These are phyloP conservation scores for Cicer cuneatum DNA, from an alignment of 306 rosid genomes.

Conservation along the genomic window DNA sequence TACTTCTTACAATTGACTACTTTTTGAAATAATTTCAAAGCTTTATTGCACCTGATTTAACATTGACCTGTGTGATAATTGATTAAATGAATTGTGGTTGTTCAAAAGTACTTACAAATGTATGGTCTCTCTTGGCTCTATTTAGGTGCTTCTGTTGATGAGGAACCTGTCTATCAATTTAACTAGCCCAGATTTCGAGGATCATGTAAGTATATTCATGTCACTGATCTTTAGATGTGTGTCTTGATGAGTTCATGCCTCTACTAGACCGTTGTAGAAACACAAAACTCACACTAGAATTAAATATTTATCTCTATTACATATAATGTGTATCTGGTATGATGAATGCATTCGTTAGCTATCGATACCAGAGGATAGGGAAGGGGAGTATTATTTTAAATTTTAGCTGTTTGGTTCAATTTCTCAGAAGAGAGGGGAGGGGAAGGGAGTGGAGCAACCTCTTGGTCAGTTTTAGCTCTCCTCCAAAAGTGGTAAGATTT, in stretches of 20 bases:
- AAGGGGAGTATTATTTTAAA: too few species aligned
- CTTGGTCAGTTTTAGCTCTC: too few species aligned
- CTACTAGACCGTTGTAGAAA: constrained; percentile 16
- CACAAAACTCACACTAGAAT: not conserved
- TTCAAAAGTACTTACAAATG: not conserved
- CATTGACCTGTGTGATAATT: constrained; percentile 13
- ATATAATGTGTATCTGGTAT: not conserved
- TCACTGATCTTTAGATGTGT: constrained; percentile 20
- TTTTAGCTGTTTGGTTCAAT: too few species aligned
- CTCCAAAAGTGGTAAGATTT: too few species aligned
- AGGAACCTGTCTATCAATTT: constrained; percentile 91
- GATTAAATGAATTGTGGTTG: constrained; percentile 2
- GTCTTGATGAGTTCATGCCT: not conserved
- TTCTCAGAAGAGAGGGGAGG: too few species aligned
- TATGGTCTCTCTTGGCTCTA: not conserved
- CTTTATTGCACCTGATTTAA: constrained; percentile 25
- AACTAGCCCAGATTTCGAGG: constrained; percentile 86
- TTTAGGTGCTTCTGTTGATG: constrained; percentile 89
- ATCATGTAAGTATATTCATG: constrained; percentile 72
- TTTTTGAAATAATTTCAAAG: constrained; percentile 7
- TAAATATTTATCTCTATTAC: not conserved
- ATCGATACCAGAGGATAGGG: too few species aligned
- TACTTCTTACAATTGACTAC: not conserved
- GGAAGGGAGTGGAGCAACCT: too few species aligned
- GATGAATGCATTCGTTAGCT: not conserved